phyloP scores from a whole-genome alignment of 352 stramenopile genomes.

The Phytophthora pseudosyringae region DNA sequence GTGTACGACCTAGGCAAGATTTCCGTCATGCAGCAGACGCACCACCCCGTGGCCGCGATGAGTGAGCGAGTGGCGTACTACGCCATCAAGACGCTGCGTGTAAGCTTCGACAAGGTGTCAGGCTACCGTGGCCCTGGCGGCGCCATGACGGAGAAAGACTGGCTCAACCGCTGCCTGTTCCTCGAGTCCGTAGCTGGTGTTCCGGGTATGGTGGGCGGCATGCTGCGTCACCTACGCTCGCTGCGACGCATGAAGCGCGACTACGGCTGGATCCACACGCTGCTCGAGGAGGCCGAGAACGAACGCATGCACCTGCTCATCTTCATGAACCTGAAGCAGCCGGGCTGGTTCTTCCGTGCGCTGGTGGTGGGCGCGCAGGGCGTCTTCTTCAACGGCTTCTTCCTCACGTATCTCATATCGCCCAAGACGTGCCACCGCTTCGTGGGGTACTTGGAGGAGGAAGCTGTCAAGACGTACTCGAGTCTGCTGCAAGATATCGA shows the following conservation, averaged over 20 bases:
- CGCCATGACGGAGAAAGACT: slow-evolving; percentile 69
- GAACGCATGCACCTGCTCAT: slow-evolving; percentile 94
- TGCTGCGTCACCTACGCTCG: slow-evolving; percentile 82
- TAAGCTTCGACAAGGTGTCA: slow-evolving; percentile 56
- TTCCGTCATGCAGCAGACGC: slow-evolving; percentile 33
- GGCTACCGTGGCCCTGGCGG: slow-evolving; percentile 63
- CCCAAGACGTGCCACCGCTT: slow-evolving; percentile 91
- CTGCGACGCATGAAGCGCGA: slow-evolving; percentile 86
- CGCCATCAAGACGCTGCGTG: slow-evolving; percentile 49
- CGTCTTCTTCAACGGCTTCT: slow-evolving; percentile 89
- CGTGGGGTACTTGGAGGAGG: slow-evolving; percentile 93
- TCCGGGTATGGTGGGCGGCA: slow-evolving; percentile 78
- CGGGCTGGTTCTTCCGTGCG: slow-evolving; percentile 72
- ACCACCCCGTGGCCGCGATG: slow-evolving; percentile 34
- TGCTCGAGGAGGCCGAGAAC: slow-evolving; percentile 94
- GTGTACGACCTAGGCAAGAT: slow-evolving; percentile 49
- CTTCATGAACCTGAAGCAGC: slow-evolving; percentile 90
- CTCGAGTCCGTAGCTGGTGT: slow-evolving; percentile 82
- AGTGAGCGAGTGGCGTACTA: slow-evolving; percentile 35
- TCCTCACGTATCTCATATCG: slow-evolving; percentile 87
- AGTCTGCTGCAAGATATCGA: slow-evolving; percentile 91
- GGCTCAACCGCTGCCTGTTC: slow-evolving; percentile 74
- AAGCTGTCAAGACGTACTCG: slow-evolving; percentile 92
- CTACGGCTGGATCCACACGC: slow-evolving; percentile 92
- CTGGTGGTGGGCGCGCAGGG: slow-evolving; percentile 86